Evolutionary conservation across 768 basidiomycete genomes (phyloP), one percentile per base, ranked within the genome.

Genomic region (Boletus vermiculosoides): DNA sequence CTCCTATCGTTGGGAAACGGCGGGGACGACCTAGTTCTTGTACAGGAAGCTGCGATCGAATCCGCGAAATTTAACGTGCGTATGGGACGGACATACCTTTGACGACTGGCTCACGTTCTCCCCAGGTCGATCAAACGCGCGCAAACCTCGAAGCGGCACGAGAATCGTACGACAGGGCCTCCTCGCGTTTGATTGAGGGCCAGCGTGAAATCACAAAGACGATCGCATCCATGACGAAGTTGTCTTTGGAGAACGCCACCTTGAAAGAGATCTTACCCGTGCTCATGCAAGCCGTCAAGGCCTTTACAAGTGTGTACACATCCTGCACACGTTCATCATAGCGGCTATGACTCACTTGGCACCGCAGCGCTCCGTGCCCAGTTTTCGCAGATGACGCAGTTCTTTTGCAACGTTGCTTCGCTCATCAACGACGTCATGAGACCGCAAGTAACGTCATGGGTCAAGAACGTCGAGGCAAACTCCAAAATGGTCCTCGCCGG

Each of bases 381-480:
- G 44, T 63, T 63, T 45, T 63, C 62, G 39, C 58, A 63, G 25
- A 60, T 63, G 62, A 55, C 52, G 0, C 50, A 52, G 37, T 63
- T 63, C 33, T 63, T 63, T 46, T 54, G 62, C 45, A 60, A 60
- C 22, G 58, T 63, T 4, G 45, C 52, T 0, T 63, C 62, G 16
- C 61, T 63, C 20, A 63, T 63, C 46, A 57, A 63, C 31, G 63
- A 63, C 30, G 63, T 63, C 25, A 63, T 63, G 58, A 60, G 28
- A 52, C 62, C 63, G 2, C 63, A 63, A 28, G 62, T 63, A 36
- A 44, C 49, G 2, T 63, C 61, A 3, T 63, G 52, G 52, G 58
- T 54, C 39, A 60, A 47, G 52, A 60, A 56, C 46, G 8, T 63
- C 20, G 55, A 63, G 30, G 52, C 63, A 7, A 60, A 49, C 20